Conservation (phyloP, 768 basidiomycete species). For the Lactifluus subvellereus region DNA sequence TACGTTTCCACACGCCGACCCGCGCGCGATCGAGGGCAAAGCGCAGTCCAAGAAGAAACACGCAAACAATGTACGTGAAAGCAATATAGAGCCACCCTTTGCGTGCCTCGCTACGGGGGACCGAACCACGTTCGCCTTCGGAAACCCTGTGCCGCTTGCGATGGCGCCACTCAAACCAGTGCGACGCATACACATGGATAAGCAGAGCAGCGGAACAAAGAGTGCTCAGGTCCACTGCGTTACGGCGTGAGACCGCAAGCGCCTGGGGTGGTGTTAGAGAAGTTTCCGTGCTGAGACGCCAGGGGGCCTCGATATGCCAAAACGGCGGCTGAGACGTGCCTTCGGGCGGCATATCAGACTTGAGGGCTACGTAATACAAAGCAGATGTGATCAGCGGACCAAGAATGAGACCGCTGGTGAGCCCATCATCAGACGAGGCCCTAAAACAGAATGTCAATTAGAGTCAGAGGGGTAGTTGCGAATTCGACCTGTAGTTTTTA, state of each 20-base stretch:
- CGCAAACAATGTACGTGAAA: conserved; percentile 53
- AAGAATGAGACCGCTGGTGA: conserved; percentile 75
- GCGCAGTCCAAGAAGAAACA: conserved; percentile 45
- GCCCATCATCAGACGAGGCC: conserved; percentile 79
- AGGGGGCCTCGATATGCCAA: conserved; percentile 79
- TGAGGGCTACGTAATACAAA: conserved; percentile 49
- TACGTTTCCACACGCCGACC: conserved; percentile 67
- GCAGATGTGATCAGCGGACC: conserved; percentile 75
- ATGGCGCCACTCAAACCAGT: conserved; percentile 60
- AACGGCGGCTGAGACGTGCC: conserved; percentile 40
- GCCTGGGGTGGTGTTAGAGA: conserved; percentile 45
- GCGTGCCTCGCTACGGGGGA: conserved; percentile 64
- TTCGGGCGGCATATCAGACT: conserved; percentile 28
- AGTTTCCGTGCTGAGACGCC: conserved; percentile 41
- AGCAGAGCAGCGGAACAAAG: conserved; percentile 77
- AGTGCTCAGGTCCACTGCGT: conserved; percentile 72
- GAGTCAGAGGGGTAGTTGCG: background rate
- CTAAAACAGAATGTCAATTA: conserved; percentile 35
- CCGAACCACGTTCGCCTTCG: conserved; percentile 69
- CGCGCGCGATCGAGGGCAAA: conserved; percentile 38
- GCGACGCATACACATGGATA: conserved; percentile 72
- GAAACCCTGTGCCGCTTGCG: conserved; percentile 37
- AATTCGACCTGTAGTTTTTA: conserved; percentile 68
- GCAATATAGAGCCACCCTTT: conserved; percentile 58
- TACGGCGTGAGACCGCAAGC: conserved; percentile 63